phyloP scores from a whole-genome alignment of 768 basidiomycete genomes.

The Rhodocollybia butyracea region DNA sequence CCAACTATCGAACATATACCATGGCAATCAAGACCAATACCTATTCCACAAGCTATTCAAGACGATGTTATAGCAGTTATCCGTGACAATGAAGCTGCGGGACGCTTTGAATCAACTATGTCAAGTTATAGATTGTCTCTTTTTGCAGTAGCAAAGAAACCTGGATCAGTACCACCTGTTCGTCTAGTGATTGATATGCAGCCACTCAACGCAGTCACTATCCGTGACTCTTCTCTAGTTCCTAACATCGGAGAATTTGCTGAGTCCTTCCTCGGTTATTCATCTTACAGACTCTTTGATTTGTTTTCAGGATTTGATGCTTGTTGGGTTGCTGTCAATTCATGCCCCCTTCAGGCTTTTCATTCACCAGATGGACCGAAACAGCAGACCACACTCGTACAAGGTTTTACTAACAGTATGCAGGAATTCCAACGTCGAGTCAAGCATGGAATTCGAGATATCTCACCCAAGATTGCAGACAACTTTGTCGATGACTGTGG shows the following conservation, averaged over 20 bases:
- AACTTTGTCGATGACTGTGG: slow-evolving; percentile 24
- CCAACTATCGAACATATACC: too few species aligned
- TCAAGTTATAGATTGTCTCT: not conserved
- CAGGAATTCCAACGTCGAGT: slow-evolving; percentile 3
- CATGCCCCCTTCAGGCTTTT: slow-evolving; percentile 8
- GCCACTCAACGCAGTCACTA: not conserved
- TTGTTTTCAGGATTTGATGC: slow-evolving; percentile 3
- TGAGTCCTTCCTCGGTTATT: not conserved
- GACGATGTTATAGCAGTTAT: too few species aligned
- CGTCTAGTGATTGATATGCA: not conserved
- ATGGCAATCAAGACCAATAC: too few species aligned
- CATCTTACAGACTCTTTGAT: slow-evolving; percentile 1
- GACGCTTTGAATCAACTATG: not conserved
- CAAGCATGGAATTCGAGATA: not conserved
- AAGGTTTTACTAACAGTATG: slow-evolving; percentile 10
- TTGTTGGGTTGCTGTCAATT: not conserved
- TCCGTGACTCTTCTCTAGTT: not conserved
- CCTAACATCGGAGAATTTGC: slow-evolving; percentile 4
- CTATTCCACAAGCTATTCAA: too few species aligned
- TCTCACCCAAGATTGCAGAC: not conserved
- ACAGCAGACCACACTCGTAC: slow-evolving; percentile 10
- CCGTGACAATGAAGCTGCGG: too few species aligned
- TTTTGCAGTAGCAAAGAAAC: not conserved
- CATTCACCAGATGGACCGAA: slow-evolving; percentile 9
- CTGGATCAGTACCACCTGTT: not conserved